Base-by-base conservation (phyloP, 495 filamentous ascomycete genomes). In the Penicillium alfredii region DNA sequence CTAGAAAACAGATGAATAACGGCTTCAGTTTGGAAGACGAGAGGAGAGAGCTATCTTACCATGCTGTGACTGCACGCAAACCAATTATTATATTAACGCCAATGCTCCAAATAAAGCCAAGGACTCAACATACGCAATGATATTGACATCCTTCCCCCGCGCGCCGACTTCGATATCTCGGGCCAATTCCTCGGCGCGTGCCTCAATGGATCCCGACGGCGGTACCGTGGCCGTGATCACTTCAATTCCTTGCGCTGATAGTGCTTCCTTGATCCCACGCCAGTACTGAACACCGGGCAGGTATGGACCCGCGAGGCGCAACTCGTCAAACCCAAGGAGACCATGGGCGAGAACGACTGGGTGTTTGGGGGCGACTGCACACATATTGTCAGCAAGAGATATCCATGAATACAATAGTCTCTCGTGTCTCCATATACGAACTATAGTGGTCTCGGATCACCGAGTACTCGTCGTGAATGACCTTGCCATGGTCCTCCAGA, bases 291-390 rank as follows among this genome's bases (percentile, higher is more conserved):
- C 77, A 3, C 81, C 74, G 0, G 88, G 89, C 2, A 94, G 59
- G 40, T 73, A 73, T 26, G 64, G 67, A 8, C 86, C 84, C 6
- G 77, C 81, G 4, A 93, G 61, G 19, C 70, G 80, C 31, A 95
- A 65, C 56, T 94, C 82, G 39, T 88, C 81, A 59, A 98, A 98
- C 22, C 90, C 90, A 23, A 98, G 66, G 19, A 98, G 71, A 25
- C 90, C 90, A 66, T 98, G 90, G 6, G 88, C 87, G 5, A 94
- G 79, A 25, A 92, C 79, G 22, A 93, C 74, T 8, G 83, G 83
- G 47, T 88, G 49, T 54, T 80, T 80, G 9, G 82, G 78, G 2
- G 73, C 66, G 47, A 65, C 76, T 82, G 29, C 7, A 30, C 6
- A 16, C 20, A 44, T 30, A 35, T 11, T 12, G 36, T 16, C 29